Evolutionary conservation across 192 early-diverging fungal species (phyloP), one percentile per base, ranked within the genome.

Genomic region (Chytriomyces sp.): DNA sequence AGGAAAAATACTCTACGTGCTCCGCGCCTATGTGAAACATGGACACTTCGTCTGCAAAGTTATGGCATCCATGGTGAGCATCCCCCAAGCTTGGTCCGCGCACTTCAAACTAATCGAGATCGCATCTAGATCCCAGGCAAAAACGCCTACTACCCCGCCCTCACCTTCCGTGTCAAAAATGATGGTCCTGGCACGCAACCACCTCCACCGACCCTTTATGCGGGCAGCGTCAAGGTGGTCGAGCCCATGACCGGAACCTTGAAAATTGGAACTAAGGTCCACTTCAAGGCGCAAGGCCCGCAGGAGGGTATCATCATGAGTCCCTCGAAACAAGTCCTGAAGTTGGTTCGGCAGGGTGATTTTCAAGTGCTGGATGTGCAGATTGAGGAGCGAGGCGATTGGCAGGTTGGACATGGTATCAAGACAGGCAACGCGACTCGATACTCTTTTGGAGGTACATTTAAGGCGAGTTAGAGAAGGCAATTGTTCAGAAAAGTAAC

Each of bases 111-210:
- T n/a, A n/a, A n/a, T n/a, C 14, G 44, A 49, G 44, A 12, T 49
- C 22, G 14, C 22, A 19, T 49, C 44, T 49, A 49, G 44, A 22
- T 49, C 22, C 44, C 44, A 19, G 44, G 44, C 0, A 49, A 49
- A 22, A 38, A 33, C 44, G n/a, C 68, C 19, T 57, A 31, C 56
- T 70, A 37, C 39, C 68, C 68, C 19, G 68, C 68, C 33, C 68
- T 70, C 33, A 59, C 68, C 12, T 70, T 70, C 56, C 68, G 68
- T 28, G 68, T 70, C 36, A 56, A 59, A 8, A 70, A 70, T 49
- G 5, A 12, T 26, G 68, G 68, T 10, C 38, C 33, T 8, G 68
- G 68, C 14, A 59, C 7, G 38, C 5, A 7, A 17, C 31, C 55
- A 4, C 54, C 68, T 25, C 34, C 68, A 57, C 55, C 17, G 10